These are phyloP conservation scores for Decorospora gaudefroyi DNA, from an alignment of 2,329 filamentous ascomycete genomes.

Conservation along the genomic window DNA sequence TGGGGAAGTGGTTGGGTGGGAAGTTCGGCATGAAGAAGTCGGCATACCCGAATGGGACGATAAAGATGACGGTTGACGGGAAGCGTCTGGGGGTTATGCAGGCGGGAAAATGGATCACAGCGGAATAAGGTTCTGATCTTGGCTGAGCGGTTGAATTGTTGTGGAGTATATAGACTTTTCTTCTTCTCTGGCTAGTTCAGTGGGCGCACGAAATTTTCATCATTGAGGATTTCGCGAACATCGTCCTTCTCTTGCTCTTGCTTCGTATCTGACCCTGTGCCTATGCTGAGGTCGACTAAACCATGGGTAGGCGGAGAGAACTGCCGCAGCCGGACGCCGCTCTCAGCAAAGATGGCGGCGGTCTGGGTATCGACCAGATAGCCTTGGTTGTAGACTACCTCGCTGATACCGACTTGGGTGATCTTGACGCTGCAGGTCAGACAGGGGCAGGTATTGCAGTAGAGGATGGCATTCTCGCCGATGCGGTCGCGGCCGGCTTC, in stretches of 20 bases:
- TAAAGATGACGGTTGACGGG: no score
- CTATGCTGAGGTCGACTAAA: constrained; percentile 38
- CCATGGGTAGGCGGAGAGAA: constrained; percentile 66
- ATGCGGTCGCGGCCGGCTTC: constrained; percentile 93
- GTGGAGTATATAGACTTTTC: neutral
- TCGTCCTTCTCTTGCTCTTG: constrained; percentile 17
- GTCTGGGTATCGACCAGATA: constrained; percentile 91
- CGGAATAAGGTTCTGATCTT: neutral
- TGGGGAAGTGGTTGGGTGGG: constrained; percentile 11
- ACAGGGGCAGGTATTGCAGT: constrained; percentile 96
- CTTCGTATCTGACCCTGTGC: constrained; percentile 1
- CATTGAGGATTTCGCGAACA: constrained; percentile 28
- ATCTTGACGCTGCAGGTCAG: constrained; percentile 99
- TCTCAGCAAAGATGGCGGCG: constrained; percentile 78
- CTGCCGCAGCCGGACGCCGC: constrained; percentile 82
- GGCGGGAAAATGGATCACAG: no score
- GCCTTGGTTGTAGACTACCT: constrained; percentile 91
- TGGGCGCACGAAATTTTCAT: constrained; percentile 32
- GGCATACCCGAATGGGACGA: no score
- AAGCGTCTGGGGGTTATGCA: no score
- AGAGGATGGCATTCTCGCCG: constrained; percentile 77
- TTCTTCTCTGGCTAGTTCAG: neutral
- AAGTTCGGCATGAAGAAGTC: constrained; percentile 1
- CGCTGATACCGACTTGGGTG: constrained; percentile 89
- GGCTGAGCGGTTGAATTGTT: neutral